Base-by-base conservation (phyloP, 2,329 filamentous ascomycete species). In the Fusarium nematophilum region DNA sequence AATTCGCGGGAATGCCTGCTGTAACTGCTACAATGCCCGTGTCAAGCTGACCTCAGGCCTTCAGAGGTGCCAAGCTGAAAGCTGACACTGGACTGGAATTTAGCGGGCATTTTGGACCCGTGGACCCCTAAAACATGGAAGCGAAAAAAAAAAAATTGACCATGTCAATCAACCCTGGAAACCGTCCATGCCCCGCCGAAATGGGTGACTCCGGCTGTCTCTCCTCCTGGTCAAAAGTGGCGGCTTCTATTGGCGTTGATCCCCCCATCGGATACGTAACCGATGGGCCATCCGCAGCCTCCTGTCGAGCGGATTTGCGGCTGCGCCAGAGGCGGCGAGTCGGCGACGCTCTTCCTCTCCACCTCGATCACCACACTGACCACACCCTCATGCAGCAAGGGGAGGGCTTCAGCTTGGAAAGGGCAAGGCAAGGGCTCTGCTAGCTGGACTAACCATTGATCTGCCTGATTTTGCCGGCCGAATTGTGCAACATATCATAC, bases 121-220 rank as follows among this genome's bases (percentile, higher is more conserved):
- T 57, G 51, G 60, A 64, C 56, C 60, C 60, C 47, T 61, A 53
- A 56, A 64, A 55, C 48, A 51, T n/a, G n/a, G 21, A 21, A 21
- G 21, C 21, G 21, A 21, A 6, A 6, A 21, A 21, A 21, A 21
- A 21, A 6, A n/a, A n/a, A n/a, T n/a, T n/a, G 21, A 4, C 21
- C 21, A 21, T 21, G 21, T 21, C 21, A 21, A 21, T 6, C 21
- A 4, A 21, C 21, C 21, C 21, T 21, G 21, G 21, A 4, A 21
- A n/a, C n/a, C n/a, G n/a, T n/a, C n/a, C n/a, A n/a, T n/a, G n/a
- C n/a, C n/a, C n/a, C n/a, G n/a, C n/a, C n/a, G n/a, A n/a, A n/a
- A n/a, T n/a, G n/a, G n/a, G n/a, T n/a, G n/a, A n/a, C n/a, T n/a
- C n/a, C n/a, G n/a, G n/a, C n/a, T n/a, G n/a, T n/a, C n/a, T n/a